Evolutionary conservation across 2,329 filamentous ascomycete species (phyloP).

Genomic region (Leptographium galeiforme): DNA sequence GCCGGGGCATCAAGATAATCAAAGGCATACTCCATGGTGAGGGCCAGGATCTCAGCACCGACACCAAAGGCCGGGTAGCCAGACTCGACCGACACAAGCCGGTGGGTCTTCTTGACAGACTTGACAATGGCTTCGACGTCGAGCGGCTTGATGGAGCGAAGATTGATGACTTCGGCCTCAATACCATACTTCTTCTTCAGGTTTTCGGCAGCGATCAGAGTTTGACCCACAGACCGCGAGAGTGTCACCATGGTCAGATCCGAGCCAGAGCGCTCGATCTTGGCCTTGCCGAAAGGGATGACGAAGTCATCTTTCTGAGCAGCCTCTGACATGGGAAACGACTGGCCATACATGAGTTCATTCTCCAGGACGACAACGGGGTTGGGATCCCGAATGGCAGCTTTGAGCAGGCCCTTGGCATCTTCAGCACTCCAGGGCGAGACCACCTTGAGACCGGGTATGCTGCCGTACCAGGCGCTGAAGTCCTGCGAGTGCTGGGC

Average conservation of each 20-base stretch:
- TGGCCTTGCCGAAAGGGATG: slow-evolving; percentile 94
- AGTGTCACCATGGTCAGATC: slow-evolving; percentile 91
- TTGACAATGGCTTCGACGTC: slow-evolving; percentile 92
- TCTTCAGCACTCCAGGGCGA: slow-evolving; percentile 94
- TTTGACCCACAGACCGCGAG: slow-evolving; percentile 90
- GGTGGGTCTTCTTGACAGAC: slow-evolving; percentile 97
- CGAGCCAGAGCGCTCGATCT: slow-evolving; percentile 92
- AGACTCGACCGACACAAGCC: slow-evolving; percentile 82
- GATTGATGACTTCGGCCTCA: slow-evolving; percentile 93
- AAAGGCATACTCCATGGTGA: slow-evolving; percentile 95
- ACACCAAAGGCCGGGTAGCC: slow-evolving; percentile 95
- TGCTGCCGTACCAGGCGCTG: slow-evolving; percentile 96
- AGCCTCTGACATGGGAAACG: slow-evolving; percentile 94
- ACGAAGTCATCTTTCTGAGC: slow-evolving; percentile 96
- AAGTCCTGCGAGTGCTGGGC: slow-evolving; percentile 99
- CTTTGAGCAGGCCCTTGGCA: slow-evolving; percentile 95
- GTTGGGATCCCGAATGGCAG: slow-evolving; percentile 95
- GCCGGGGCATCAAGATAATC: slow-evolving; percentile 94
- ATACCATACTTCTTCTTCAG: slow-evolving; percentile 95
- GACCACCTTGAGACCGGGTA: slow-evolving; percentile 94
- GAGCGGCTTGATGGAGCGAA: slow-evolving; percentile 92
- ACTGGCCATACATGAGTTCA: slow-evolving; percentile 82
- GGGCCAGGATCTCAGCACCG: slow-evolving; percentile 78
- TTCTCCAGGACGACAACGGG: slow-evolving; percentile 86
- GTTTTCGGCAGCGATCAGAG: slow-evolving; percentile 73